These are phyloP conservation scores for Colletotrichum truncatum DNA, from an alignment of 2,329 filamentous ascomycete species.

Conservation along the genomic window DNA sequence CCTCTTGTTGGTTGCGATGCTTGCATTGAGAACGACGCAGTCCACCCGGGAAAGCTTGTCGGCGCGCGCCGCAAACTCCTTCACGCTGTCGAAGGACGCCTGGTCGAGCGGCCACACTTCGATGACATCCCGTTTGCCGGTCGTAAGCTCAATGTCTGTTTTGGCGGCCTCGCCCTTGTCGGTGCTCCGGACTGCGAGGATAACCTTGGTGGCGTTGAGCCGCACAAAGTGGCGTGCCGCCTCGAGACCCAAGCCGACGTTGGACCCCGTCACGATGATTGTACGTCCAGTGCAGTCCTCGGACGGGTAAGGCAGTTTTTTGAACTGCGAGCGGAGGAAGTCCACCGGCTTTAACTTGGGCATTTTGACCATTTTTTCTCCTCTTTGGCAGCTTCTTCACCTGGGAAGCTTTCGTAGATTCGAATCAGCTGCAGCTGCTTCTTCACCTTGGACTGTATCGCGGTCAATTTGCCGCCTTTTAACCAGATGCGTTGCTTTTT, in stretches of 20 bases:
- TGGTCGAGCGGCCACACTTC: conserved; percentile 58
- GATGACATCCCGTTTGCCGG: conserved; percentile 34
- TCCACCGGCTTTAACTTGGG: conserved; percentile 17
- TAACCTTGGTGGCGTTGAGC: conserved; percentile 49
- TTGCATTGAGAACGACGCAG: conserved; percentile 47
- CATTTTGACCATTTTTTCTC: background rate
- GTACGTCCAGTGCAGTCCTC: conserved; percentile 44
- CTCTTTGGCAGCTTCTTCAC: too few relatives aligned
- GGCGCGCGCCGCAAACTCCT: conserved; percentile 44
- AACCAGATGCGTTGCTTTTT: background rate
- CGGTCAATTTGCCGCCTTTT: background rate
- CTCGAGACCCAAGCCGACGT: conserved; percentile 52
- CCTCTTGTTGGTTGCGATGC: conserved; percentile 32
- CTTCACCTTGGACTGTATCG: background rate
- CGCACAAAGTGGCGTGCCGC: conserved; percentile 50
- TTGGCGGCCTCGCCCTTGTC: conserved; percentile 52
- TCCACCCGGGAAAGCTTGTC: conserved; percentile 45
- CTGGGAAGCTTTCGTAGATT: too few relatives aligned
- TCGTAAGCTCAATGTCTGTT: conserved; percentile 37
- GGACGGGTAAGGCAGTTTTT: conserved; percentile 40
- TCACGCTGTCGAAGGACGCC: conserved; percentile 33
- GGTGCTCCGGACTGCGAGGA: conserved; percentile 50
- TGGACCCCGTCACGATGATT: conserved; percentile 54
- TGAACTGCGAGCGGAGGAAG: conserved; percentile 34
- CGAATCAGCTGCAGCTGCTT: too few relatives aligned